Evolutionary conservation across 2,329 filamentous ascomycete genomes (phyloP).

Genomic region (Lojkania enalia): DNA sequence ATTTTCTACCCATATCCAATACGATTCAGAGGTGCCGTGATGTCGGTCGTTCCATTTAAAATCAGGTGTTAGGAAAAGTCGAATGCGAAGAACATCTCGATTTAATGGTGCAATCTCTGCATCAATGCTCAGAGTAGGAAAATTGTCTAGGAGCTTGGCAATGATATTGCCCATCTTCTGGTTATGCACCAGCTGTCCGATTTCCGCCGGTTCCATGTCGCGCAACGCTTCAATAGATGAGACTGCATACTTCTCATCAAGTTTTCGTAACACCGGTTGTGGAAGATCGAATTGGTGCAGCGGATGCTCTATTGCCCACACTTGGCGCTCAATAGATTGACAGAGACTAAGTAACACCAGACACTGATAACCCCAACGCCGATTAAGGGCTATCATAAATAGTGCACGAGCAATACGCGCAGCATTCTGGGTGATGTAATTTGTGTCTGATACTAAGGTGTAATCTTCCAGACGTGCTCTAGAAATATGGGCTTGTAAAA

Average conservation of each 20-base stretch:
- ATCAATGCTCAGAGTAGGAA: constrained; percentile 88
- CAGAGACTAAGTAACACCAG: constrained; percentile 86
- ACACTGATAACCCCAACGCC: constrained; percentile 95
- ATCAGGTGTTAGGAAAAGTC: constrained; percentile 81
- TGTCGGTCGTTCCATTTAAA: constrained; percentile 94
- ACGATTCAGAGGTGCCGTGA: constrained; percentile 92
- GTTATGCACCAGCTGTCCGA: constrained; percentile 90
- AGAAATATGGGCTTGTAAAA: constrained; percentile 93
- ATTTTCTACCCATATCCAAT: constrained; percentile 99
- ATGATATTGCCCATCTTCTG: constrained; percentile 83
- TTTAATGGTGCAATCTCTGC: constrained; percentile 95
- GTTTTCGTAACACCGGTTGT: constrained; percentile 76
- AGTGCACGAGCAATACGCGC: constrained; percentile 91
- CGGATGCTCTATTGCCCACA: constrained; percentile 94
- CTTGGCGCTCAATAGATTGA: constrained; percentile 94
- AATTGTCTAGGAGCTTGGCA: constrained; percentile 79
- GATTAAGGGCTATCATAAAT: constrained; percentile 96
- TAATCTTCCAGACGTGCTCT: constrained; percentile 88
- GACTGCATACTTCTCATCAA: constrained; percentile 77
- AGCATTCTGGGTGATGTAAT: constrained; percentile 94
- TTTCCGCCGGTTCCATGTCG: constrained; percentile 91
- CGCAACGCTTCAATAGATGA: constrained; percentile 79
- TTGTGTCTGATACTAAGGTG: constrained; percentile 85
- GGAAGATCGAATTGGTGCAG: constrained; percentile 94
- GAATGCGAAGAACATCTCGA: constrained; percentile 89